phyloP scores from a whole-genome alignment of 2,329 filamentous ascomycete genomes.

The Shiraia bambusicola region DNA sequence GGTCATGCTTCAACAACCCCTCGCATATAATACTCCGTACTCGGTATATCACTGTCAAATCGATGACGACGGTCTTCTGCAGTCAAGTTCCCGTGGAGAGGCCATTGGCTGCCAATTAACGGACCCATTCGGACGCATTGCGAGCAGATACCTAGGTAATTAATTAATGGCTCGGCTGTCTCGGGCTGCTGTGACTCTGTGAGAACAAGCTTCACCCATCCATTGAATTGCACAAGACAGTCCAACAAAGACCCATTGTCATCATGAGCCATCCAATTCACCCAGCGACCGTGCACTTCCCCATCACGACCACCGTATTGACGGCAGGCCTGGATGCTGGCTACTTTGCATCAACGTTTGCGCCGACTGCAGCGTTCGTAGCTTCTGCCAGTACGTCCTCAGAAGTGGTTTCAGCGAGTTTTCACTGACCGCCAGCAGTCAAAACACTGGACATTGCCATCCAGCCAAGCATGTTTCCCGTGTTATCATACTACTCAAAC shows the following conservation, averaged over 20 bases:
- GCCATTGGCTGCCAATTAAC: background rate
- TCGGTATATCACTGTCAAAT: constrained; percentile 1
- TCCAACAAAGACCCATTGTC: background rate
- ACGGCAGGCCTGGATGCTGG: constrained; percentile 47
- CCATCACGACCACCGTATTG: constrained; percentile 49
- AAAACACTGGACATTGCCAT: constrained; percentile 32
- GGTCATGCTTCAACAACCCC: background rate
- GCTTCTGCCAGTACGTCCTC: constrained; percentile 25
- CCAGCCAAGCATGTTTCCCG: constrained; percentile 37
- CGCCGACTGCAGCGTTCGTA: constrained; percentile 37
- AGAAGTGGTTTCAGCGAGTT: background rate
- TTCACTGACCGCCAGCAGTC: constrained; percentile 14
- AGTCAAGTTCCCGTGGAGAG: too few species aligned
- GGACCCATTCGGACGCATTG: background rate
- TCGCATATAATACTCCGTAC: background rate
- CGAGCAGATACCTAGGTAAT: too few species aligned
- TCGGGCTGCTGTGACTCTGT: too few species aligned
- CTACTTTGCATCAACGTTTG: constrained; percentile 35
- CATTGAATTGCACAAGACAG: too few species aligned
- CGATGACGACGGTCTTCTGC: too few species aligned
- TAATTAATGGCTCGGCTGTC: too few species aligned
- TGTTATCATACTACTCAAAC: constrained; percentile 49
- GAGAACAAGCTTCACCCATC: too few species aligned
- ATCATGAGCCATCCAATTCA: constrained; percentile 47
- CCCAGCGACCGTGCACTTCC: constrained; percentile 52